Evolutionary conservation across 169 alveolate species (phyloP), one percentile per base, ranked within the genome.

Genomic region (Cryptosporidium ryanae): DNA sequence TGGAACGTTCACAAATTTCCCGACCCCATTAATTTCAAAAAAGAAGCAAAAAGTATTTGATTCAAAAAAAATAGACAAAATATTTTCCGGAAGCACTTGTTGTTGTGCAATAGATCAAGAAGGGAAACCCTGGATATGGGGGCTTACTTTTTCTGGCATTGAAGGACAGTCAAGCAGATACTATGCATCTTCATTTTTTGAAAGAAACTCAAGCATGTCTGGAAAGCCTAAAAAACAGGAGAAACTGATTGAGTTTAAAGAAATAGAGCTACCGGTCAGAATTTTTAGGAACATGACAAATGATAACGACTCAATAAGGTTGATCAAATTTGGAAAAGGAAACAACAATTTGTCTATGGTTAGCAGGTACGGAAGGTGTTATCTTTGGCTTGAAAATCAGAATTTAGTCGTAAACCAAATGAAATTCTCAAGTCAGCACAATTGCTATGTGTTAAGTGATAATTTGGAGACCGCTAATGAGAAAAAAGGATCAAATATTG

Each of bases 101-200:
- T 59, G 87, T 59, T 76, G 87, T 76, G 87, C 87, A 12, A 76
- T 76, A 25, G 87, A 76, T 31, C 64, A 76, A 0, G 49, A 57
- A 34, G 87, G 87, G 44, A 76, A 76, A 23, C 71, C 71, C n/a
- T 76, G 87, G 87, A 44, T 76, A 6, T 76, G 87, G 87, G 87
- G 87, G 38, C 25, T 76, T 25, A 34, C 52, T 7, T 61, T 59
- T 18, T 29, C 76, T 34, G 87, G 87, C 3, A 55, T 76, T 8
- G 71, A 59, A 17, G 44, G 48, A 23, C 61, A 76, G 18, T 27
- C 21, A 31, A 61, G 8, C 25, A 54, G 13, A 4, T 38, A 38
- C 46, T 38, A 38, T 38, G 0, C 46, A 10, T 29, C 46, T 29
- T 27, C 54, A 4, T 68, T 64, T 10, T 68, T 68, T 46, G 43